A percentile compares a stretch with the other conserved stretches of the same genome.
phyloP scores from a whole-genome alignment of 176 grass and related monocot species.

The Tillandsia leiboldiana region DNA sequence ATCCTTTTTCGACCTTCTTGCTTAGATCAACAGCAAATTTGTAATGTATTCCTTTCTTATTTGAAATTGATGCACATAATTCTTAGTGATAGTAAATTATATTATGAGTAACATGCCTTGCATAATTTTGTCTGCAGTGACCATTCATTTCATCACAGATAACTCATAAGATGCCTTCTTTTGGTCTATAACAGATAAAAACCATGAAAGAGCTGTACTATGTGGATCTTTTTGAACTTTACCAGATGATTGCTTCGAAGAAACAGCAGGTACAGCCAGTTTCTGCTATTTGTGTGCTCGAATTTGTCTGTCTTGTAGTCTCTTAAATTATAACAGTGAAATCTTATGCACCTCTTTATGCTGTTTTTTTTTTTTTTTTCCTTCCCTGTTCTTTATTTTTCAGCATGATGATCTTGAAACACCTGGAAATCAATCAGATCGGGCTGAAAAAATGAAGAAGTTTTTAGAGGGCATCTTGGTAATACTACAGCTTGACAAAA shows the following conservation, averaged over 20 bases:
- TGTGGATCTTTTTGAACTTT: conserved; percentile 46
- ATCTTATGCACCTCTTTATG: not conserved
- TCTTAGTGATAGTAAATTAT: not conserved
- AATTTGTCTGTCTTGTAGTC: not conserved
- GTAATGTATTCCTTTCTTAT: no score
- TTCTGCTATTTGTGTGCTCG: not conserved
- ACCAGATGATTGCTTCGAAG: conserved; percentile 53
- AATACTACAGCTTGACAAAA: conserved; percentile 42
- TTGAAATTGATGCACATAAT: not conserved
- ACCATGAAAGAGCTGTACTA: conserved; percentile 62
- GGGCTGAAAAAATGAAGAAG: conserved; percentile 53
- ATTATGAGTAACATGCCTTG: not conserved
- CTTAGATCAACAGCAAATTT: no score
- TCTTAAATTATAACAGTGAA: not conserved
- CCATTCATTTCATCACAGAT: not conserved
- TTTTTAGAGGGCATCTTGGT: conserved; percentile 51
- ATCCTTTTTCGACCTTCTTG: no score
- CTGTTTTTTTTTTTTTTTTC: not conserved
- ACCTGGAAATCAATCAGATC: conserved; percentile 32
- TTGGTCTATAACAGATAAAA: conserved; percentile 49
- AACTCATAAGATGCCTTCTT: conserved; percentile 3
- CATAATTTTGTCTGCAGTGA: not conserved
- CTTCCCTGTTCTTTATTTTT: not conserved
- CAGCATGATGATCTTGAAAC: conserved; percentile 36
- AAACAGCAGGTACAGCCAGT: conserved; percentile 33